Base-by-base conservation (phyloP, 345 rosid genomes). In the Moricandia arvensis region DNA sequence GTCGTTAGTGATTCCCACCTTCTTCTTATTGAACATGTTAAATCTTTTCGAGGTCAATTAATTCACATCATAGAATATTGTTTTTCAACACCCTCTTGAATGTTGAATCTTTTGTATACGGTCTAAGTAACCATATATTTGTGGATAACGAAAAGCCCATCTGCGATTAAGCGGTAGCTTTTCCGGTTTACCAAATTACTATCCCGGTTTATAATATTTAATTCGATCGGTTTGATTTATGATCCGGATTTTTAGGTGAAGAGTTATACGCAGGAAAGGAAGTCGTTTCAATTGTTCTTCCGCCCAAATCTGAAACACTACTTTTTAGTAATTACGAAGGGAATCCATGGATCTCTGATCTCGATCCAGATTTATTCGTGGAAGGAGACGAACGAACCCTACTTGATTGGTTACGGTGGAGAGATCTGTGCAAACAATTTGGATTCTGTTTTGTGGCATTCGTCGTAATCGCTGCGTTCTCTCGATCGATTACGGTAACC, bases 231-330 rank as follows among this genome's bases (percentile, higher is more conserved):
- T 45, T 45, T 47, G 54, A 7, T 15, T 16, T 16, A 16, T 8
- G 57, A 49, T 49, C 57, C 57, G 57, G 3, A 16, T 15, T 49
- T 5, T 15, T 17, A 24, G 16, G 18, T 49, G 16, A 49, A 16
- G 24, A 16, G 57, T 16, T 49, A 15, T 5, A 53, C 7, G 51
- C 45, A 66, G 29, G 34, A 59, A 74, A 66, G 31, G 30, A 24
- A 43, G 29, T 60, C 57, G 68, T 45, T 58, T 71, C 16, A 21
- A 4, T 38, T 29, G 59, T 63, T 77, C 75, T 77, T 71, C 80
- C 80, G 72, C 71, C 66, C 60, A 77, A 77, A 71, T 77, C 80
- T 70, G 67, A 54, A 69, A 67, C 47, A 60, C 60, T 70, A 1
- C 21, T 9, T 33, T 43, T 34, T 18, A 51, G 69, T 61, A 61